These are phyloP conservation scores for Canna indica DNA, from an alignment of 176 grass and related monocot species.

Conservation along the genomic window DNA sequence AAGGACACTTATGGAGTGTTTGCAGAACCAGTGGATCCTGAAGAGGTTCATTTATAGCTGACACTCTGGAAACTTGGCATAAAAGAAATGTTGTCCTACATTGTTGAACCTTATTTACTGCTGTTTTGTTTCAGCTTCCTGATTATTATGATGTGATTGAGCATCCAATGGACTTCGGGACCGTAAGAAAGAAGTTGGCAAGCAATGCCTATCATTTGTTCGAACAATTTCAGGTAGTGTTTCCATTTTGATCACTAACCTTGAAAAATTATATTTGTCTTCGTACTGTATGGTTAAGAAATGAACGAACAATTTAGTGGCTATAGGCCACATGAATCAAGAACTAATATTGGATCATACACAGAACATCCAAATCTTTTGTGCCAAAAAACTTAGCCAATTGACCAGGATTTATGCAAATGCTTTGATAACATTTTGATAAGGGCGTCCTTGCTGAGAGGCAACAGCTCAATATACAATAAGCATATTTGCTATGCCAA, in stretches of 20 bases:
- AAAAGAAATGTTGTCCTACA: conserved; percentile 8
- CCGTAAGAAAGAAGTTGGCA: conserved; percentile 77
- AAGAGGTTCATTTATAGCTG: conserved; percentile 40
- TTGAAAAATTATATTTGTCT: background rate
- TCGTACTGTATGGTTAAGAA: background rate
- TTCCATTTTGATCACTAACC: background rate
- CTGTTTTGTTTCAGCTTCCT: conserved; percentile 56
- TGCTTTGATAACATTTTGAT: no score
- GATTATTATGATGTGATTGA: conserved; percentile 96
- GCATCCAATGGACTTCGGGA: conserved; percentile 94
- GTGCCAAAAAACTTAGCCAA: no score
- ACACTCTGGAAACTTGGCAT: background rate
- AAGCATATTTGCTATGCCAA: no score
- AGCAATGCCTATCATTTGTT: conserved; percentile 68
- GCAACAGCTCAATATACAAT: no score
- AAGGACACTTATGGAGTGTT: conserved; percentile 95
- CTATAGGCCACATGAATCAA: no score
- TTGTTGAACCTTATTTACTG: conserved; percentile 4
- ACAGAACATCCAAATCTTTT: no score
- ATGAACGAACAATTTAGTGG: no score
- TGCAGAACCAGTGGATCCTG: conserved; percentile 75
- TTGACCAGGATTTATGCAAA: no score
- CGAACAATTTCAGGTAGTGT: conserved; percentile 87
- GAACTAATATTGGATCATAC: no score
- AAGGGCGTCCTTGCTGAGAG: no score